Evolutionary conservation across 2,329 filamentous ascomycete species (phyloP), one percentile per base, ranked within the genome.

Genomic region (Phaeophleospora eucalypticola): DNA sequence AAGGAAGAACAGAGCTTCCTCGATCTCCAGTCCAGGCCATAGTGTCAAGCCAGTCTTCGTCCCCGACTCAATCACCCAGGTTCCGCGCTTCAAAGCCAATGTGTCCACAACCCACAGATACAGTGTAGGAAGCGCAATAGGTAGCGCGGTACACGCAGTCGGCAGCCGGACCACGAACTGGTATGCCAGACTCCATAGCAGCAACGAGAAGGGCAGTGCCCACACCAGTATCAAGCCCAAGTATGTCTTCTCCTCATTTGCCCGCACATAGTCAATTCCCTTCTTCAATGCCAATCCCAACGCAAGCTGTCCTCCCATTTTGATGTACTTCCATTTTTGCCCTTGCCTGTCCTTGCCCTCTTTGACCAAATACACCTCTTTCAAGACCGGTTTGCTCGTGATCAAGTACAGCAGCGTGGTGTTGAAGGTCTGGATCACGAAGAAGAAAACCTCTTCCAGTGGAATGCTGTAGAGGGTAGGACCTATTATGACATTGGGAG

Each of bases 21-120:
- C 86, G 16, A 88, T 72, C 41, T 89, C 86, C 21, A 89, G 65
- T 4, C 76, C 76, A 2, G 78, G 75, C 76, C 82, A 87, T 0
- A 88, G 54, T 39, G 81, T 73, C 33, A 79, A 59, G 0, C 77
- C 80, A 9, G 85, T 73, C 58, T 88, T 88, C 0, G 84, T 89
- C 0, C 78, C 81, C 3, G 72, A 69, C 50, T 79, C 79, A 41
- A 89, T 88, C 1, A 80, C 76, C 86, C 85, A 89, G 0, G 84
- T 87, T 6, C 86, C 85, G 32, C 82, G 71, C 34, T 75, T 75
- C 41, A 89, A 62, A 1, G 84, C 83, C 20, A 86, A 59, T 3
- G 83, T 85, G 53, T 89, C 85, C 9, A 88, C 82, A 1, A 83
- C 59, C 83, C 85, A 88, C 2, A 89, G 73, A 54, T 87, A 88